Percentiles rank a stretch among this genome's conserved stretches.
These are phyloP conservation scores for Tarenaya hassleriana DNA, from an alignment of 345 rosid species.

Conservation along the genomic window DNA sequence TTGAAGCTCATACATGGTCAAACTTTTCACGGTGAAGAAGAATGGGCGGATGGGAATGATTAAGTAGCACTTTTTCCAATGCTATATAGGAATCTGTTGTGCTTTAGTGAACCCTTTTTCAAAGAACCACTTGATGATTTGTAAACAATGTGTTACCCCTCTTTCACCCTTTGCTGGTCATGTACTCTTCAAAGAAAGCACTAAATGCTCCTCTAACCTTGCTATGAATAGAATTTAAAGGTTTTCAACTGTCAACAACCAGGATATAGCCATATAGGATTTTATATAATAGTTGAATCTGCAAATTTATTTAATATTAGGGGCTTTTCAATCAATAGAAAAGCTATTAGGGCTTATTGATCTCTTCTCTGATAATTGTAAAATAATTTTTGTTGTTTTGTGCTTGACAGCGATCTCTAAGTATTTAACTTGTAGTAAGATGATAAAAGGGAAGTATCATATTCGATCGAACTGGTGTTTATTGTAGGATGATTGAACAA, in stretches of 20 bases:
- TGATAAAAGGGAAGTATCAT: constrained; percentile 11
- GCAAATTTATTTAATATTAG: background rate
- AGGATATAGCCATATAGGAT: no score
- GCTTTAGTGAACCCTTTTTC: no score
- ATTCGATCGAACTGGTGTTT: constrained; percentile 1
- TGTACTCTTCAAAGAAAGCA: background rate
- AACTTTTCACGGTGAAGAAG: constrained; percentile 9
- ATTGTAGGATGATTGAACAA: background rate
- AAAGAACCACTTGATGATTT: constrained; percentile 10
- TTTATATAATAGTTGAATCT: constrained; percentile 5
- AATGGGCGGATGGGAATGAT: background rate
- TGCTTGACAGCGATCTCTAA: no score
- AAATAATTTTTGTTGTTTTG: no score
- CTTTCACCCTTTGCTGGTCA: constrained; percentile 8
- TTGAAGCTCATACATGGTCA: constrained; percentile 13
- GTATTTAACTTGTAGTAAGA: no score
- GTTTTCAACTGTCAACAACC: constrained; percentile 13
- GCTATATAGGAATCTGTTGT: no score
- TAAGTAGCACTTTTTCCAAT: no score
- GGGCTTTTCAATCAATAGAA: background rate
- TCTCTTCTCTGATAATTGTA: no score
- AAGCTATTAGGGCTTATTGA: constrained; percentile 9
- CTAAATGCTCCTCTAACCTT: background rate
- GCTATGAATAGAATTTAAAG: background rate
- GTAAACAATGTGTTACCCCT: constrained; percentile 6